Evolutionary conservation across 2,329 filamentous ascomycete species (phyloP), one percentile per base, ranked within the genome.

Genomic region (Fusarium decemcellulare): DNA sequence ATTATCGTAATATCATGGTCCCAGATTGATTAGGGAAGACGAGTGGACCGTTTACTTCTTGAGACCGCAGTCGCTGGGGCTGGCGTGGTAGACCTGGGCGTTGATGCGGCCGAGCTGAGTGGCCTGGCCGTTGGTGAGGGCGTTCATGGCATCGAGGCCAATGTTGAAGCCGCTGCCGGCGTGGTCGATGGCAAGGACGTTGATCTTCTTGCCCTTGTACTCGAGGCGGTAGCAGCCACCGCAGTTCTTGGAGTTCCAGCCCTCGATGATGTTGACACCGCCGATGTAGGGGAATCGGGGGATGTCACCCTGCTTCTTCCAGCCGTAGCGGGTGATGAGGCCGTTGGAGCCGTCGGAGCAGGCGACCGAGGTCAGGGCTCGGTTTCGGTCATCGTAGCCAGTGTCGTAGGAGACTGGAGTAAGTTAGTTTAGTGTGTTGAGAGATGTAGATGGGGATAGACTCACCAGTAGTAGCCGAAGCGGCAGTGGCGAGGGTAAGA

Each of bases 301-400:
- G 70, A 89, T 77, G 32, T 83, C 74, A 56, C 83, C 83, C 78
- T 89, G 87, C 1, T 80, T 88, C 55, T 80, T 76, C 87, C 87
- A 92, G 72, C 84, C 84, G 81, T 88, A 88, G 73, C 83, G 86
- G 72, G 86, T 89, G 67, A 88, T 87, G 66, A 93, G 85, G 61
- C 91, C 91, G 79, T 93, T 91, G 65, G 67, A 48, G 58, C 91
- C 91, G 75, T 93, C 88, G 34, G 88, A 91, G 86, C 91, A 94
- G 65, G 90, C 78, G 46, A 94, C 85, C 6, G 75, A 78, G 36
- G 80, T 83, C 58, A 95, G 78, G 46, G 87, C 83, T 61, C 89
- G 86, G 63, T 71, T 70, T 47, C 77, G 77, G 67, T 91, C 82
- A 76, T 95, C 92, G 81, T 93, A 96, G 76, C 86, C 89, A 18